Conservation (phyloP, 176 grass and related monocot genomes). For the Bothriochloa decipiens region DNA sequence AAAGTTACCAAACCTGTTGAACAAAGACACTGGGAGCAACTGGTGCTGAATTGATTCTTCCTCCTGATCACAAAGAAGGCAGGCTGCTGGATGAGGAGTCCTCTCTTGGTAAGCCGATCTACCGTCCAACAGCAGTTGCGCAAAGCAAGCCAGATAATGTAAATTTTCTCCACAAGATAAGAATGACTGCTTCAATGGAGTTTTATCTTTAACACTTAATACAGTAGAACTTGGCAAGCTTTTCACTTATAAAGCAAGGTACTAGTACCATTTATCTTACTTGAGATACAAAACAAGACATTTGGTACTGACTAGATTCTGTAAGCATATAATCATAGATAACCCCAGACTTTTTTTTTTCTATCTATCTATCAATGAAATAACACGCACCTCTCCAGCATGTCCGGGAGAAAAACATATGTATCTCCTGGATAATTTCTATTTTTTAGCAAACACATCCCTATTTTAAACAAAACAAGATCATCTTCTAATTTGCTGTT, state of each 20-base stretch:
- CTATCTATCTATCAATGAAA: too few relatives aligned
- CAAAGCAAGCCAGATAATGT: neutral
- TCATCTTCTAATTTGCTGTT: neutral
- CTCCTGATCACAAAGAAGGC: neutral
- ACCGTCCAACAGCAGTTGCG: neutral
- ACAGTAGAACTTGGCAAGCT: neutral
- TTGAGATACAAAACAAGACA: neutral
- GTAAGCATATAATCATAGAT: neutral
- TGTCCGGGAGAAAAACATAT: too few relatives aligned
- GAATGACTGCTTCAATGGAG: neutral
- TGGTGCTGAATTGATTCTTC: too few relatives aligned
- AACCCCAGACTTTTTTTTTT: too few relatives aligned
- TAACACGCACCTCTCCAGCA: too few relatives aligned
- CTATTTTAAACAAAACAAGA: slow-evolving; percentile 7
- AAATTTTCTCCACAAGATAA: slow-evolving; percentile 12
- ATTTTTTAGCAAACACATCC: neutral
- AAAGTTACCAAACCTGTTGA: neutral
- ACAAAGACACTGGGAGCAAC: neutral
- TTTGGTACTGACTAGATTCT: neutral
- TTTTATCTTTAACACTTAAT: neutral
- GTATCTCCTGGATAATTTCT: too few relatives aligned
- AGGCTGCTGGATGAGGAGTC: neutral
- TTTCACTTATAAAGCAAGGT: neutral
- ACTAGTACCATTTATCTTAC: neutral
- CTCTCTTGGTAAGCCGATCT: neutral